Evolutionary conservation across 352 stramenopile genomes (phyloP).

Genomic region (Phytophthora tentaculata): DNA sequence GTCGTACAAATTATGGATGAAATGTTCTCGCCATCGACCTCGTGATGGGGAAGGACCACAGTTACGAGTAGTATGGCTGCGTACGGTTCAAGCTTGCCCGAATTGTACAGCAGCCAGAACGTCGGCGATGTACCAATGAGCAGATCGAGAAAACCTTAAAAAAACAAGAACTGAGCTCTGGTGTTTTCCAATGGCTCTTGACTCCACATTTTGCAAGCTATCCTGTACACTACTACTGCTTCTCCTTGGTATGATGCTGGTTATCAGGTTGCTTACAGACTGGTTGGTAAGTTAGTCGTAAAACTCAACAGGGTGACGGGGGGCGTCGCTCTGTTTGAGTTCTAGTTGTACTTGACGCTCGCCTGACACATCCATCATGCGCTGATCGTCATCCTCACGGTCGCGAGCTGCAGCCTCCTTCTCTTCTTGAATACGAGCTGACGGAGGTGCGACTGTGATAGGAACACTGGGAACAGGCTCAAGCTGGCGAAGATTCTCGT

Average conservation of each 20-base stretch:
- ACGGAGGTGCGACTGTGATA: slow-evolving; percentile 90
- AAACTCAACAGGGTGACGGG: slow-evolving; percentile 74
- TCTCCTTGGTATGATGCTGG: slow-evolving; percentile 1
- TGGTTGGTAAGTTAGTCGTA: slow-evolving; percentile 75
- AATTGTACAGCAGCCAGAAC: no score
- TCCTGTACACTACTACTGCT: slow-evolving; percentile 19
- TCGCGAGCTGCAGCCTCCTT: slow-evolving; percentile 57
- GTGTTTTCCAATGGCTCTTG: slow-evolving; percentile 21
- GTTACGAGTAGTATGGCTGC: no score
- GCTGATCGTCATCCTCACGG: slow-evolving; percentile 65
- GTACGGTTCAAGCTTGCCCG: no score
- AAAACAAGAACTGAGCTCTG: slow-evolving; percentile 22
- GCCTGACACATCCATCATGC: slow-evolving; percentile 74
- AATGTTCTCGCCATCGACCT: not conserved
- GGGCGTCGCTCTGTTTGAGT: slow-evolving; percentile 56
- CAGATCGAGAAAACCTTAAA: no score
- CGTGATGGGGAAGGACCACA: no score
- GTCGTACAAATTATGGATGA: not conserved
- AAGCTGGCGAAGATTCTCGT: slow-evolving; percentile 96
- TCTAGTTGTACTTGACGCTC: slow-evolving; percentile 64
- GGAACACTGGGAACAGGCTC: slow-evolving; percentile 97
- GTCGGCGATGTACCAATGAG: no score
- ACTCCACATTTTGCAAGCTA: slow-evolving; percentile 7
- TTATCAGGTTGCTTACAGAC: slow-evolving; percentile 1
- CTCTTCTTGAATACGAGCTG: slow-evolving; percentile 46